These are phyloP conservation scores for Chloranthus sessilifolius DNA, from an alignment of 164 flowering plant genomes.

Conservation along the genomic window DNA sequence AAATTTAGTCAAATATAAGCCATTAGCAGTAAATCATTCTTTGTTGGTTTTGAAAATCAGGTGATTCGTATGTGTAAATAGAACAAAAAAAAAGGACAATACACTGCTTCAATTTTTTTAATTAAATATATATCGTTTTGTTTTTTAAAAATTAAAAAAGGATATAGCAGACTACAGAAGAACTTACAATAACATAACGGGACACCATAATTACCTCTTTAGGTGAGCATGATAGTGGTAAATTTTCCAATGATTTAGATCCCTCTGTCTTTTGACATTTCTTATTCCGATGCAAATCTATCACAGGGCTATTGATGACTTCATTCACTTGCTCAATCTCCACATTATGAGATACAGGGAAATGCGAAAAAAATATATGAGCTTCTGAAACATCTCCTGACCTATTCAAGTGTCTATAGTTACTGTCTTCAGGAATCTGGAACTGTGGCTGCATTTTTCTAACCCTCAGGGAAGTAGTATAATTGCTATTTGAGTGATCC, in stretches of 20 bases:
- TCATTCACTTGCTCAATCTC: constrained; percentile 10
- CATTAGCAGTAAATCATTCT: too few species aligned
- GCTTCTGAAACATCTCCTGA: constrained; percentile 14
- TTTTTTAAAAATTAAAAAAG: too few species aligned
- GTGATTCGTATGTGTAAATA: too few species aligned
- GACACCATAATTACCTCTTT: constrained; percentile 42
- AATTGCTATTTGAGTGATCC: constrained; percentile 10
- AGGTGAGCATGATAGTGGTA: constrained; percentile 5
- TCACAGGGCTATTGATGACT: constrained; percentile 12
- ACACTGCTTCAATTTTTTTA: too few species aligned
- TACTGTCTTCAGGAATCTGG: constrained; percentile 4
- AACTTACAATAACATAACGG: too few species aligned
- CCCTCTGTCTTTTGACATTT: constrained; percentile 14
- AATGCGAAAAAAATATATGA: constrained; percentile 11
- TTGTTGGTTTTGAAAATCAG: too few species aligned
- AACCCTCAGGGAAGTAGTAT: constrained; percentile 27
- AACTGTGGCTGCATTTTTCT: constrained; percentile 15
- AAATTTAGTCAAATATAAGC: too few species aligned
- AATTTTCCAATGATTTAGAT: constrained; percentile 15
- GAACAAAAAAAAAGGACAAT: too few species aligned
- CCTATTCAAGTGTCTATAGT: constrained; percentile 7
- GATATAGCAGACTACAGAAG: too few species aligned
- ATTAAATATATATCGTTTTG: too few species aligned
- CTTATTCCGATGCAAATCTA: constrained; percentile 10
- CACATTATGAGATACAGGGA: constrained; percentile 11